A percentile compares a stretch with the other conserved stretches of the same genome.
phyloP scores from a whole-genome alignment of 805 yeast genomes.

The Sugiyamaella smithiae region DNA sequence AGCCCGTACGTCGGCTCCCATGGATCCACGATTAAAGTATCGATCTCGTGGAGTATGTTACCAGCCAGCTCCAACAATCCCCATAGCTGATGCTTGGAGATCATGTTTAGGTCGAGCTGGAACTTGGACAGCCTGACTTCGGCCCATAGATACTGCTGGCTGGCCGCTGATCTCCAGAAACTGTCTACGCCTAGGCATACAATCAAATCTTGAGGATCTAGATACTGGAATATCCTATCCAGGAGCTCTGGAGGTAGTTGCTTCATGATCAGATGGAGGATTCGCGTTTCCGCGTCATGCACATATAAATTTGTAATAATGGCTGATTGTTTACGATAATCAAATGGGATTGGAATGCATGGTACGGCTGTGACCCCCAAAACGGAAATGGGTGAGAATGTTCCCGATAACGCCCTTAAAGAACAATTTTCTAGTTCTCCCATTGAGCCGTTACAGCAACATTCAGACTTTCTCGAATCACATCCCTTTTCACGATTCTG shows the following conservation, averaged over 20 bases:
- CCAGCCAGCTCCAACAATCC: not conserved
- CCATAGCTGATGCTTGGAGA: not conserved
- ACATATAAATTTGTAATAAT: not conserved
- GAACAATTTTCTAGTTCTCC: too few species aligned
- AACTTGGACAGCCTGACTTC: conserved; percentile 7
- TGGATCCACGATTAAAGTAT: not conserved
- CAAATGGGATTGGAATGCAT: conserved; percentile 5
- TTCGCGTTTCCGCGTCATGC: not conserved
- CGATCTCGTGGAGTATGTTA: not conserved
- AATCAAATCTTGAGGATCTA: conserved; percentile 15
- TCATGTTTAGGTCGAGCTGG: not conserved
- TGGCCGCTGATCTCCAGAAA: conserved; percentile 13
- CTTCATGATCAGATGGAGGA: not conserved
- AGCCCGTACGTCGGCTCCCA: not conserved
- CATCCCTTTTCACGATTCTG: too few species aligned
- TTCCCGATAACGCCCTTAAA: too few species aligned
- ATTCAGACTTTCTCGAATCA: too few species aligned
- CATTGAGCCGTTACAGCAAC: too few species aligned
- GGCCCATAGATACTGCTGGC: conserved; percentile 16
- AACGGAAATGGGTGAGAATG: too few species aligned
- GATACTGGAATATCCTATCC: conserved; percentile 14
- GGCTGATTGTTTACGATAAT: not conserved
- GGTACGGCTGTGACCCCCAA: too few species aligned
- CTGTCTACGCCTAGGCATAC: conserved; percentile 9
- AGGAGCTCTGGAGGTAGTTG: conserved; percentile 17